Evolutionary conservation across 108 stramenopile genomes (phyloP).

Genomic region (Conticribra weissflogii): DNA sequence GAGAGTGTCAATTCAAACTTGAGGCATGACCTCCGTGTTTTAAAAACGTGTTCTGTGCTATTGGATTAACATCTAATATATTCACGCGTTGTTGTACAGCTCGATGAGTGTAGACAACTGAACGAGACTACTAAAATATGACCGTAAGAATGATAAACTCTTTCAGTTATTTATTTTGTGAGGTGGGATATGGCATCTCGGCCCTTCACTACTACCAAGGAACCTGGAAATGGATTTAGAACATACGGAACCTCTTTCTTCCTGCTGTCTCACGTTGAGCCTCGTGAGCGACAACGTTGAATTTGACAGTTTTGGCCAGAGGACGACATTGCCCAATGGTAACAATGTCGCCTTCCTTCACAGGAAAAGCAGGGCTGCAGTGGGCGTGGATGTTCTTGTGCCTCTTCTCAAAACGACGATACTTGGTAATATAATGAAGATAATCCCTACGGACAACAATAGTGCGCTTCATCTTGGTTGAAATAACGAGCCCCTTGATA

Average conservation of each 20-base stretch:
- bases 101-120: no score
- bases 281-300: constrained; percentile 92
- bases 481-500: constrained; percentile 97
- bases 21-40: no score
- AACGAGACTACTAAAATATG: no score
- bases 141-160: no score
- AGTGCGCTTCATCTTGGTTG: constrained; percentile 99
- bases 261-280: constrained; percentile 72
- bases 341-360: constrained; percentile 99
- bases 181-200: no score
- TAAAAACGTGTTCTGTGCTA: no score
- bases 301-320: constrained; percentile 98
- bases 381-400: constrained; percentile 99
- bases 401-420: constrained; percentile 99
- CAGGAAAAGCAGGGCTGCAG: constrained; percentile 96
- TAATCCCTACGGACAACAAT: constrained; percentile 99
- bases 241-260: constrained; percentile 93
- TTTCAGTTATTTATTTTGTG: no score
- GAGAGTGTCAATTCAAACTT: no score
- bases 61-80: no score
- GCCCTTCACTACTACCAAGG: no score
- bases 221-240: no score
- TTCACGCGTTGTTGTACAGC: no score
- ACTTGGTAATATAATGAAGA: constrained; percentile 98
- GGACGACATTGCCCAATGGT: constrained; percentile 99